A percentile compares a stretch with the other conserved stretches of the same genome.
phyloP scores from a whole-genome alignment of 2,329 filamentous ascomycete genomes.

The Paraconiothyrium brasiliense region DNA sequence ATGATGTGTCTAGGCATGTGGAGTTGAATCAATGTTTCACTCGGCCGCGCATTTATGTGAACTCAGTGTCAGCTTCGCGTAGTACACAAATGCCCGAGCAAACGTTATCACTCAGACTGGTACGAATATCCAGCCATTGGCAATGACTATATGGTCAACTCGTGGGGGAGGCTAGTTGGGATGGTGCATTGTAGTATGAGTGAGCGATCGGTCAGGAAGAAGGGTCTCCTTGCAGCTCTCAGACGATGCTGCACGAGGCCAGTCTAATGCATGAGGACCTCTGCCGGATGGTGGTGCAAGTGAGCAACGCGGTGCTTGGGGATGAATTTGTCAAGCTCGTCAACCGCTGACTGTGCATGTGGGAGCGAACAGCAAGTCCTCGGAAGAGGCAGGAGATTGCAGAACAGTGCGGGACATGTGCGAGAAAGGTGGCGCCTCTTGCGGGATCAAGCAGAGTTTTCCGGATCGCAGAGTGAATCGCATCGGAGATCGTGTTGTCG shows the following conservation, averaged over 20 bases:
- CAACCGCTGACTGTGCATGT: conserved; percentile 41
- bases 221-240: not conserved
- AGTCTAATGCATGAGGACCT: not conserved
- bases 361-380: conserved; percentile 1
- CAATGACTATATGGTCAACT: conserved; percentile 8
- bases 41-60: not conserved
- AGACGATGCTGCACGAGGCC: not conserved
- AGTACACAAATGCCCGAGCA: not conserved
- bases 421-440: not conserved
- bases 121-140: conserved; percentile 3
- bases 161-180: not conserved
- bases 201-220: conserved; percentile 1
- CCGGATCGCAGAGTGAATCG: not conserved
- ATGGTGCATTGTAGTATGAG: not conserved
- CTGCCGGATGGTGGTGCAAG: not conserved
- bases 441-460: not conserved
- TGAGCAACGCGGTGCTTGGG: not conserved
- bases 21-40: not conserved
- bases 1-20: not conserved
- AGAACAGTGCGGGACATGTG: not conserved
- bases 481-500: conserved; percentile 1
- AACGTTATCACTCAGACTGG: not conserved
- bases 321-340: conserved; percentile 32
- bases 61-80: not conserved
- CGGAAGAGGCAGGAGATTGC: conserved; percentile 10